Evolutionary conservation across 2,329 filamentous ascomycete species (phyloP), one percentile per base, ranked within the genome.

Genomic region (Zymoseptoria passerinii): DNA sequence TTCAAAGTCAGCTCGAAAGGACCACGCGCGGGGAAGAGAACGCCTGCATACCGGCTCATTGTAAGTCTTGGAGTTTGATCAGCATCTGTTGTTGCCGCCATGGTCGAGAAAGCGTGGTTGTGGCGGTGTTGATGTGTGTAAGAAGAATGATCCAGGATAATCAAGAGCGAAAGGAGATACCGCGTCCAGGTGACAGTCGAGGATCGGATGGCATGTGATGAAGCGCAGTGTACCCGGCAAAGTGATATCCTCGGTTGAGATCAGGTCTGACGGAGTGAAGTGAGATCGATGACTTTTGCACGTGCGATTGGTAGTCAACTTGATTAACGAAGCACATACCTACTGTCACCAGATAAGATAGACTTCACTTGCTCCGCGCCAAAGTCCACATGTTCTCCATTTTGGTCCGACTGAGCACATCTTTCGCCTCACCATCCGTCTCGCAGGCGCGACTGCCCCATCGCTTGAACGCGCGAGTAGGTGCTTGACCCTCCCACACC

Each of bases 321-420:
- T 16, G 35, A 40, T 40, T 16, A 40, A 40, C 10, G 35, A 40
- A 40, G 35, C 35, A 40, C 35, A 40, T 40, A 16, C 35, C 35
- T 40, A 13, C 4, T 13, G 16, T 40, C 16, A 16, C 35, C 35
- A 9, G 13, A 40, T 13, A 16, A 40, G 7, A 40, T 5, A 16
- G n/a, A 1, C 35, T 44, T 52, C 48, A 61, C 56, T 65, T 65
- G 53, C 67, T 89, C 79, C 95, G 95, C 0, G 92, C 92, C 66
- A 94, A 76, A 8, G 87, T 87, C 94, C 94, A 99, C 70, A 99
- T 92, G 68, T 88, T 95, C 67, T 97, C 92, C 82, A 97, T 89
- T 78, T 95, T 96, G 5, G 85, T 84, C 65, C 90, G 83, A 10
- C 84, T 77, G 62, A 99, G 75, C 20, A 86, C 81, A 66, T 96